Percentiles rank a stretch among this genome's conserved stretches.
Evolutionary conservation across 345 rosid species (phyloP).

Genomic region (Isatis tinctoria): DNA sequence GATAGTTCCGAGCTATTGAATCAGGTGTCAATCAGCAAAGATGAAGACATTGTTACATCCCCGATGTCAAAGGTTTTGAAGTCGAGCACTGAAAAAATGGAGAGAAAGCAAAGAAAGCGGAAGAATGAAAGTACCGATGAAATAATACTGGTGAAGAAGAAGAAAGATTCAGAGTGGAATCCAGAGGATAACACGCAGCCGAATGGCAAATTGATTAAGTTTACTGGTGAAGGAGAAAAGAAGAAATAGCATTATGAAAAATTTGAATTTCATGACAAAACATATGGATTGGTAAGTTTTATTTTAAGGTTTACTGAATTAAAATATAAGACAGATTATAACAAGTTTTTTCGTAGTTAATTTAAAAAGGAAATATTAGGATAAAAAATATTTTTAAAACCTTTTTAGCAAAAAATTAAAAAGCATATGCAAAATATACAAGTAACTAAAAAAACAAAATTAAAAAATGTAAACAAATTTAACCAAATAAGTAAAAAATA

Average conservation of each 20-base stretch:
- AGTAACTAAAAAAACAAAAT: not conserved
- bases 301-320: not conserved
- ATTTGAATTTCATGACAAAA: not conserved
- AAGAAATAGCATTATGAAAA: not conserved
- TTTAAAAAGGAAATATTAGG: no score
- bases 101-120: not conserved
- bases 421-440: not conserved
- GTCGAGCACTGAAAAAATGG: no score
- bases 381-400: no score
- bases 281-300: constrained; percentile 12
- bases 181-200: not conserved
- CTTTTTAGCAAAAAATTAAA: no score
- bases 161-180: not conserved
- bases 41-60: constrained; percentile 38
- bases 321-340: not conserved
- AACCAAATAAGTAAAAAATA: no score
- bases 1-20: constrained; percentile 47
- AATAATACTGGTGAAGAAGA: not conserved
- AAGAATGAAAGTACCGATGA: not conserved
- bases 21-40: constrained; percentile 53
- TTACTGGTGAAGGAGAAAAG: not conserved
- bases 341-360: no score
- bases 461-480: no score
- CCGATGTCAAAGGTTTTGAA: not conserved
- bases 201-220: not conserved